phyloP scores from a whole-genome alignment of 208 protist genomes.

The Trypanosomatidae sp. region DNA sequence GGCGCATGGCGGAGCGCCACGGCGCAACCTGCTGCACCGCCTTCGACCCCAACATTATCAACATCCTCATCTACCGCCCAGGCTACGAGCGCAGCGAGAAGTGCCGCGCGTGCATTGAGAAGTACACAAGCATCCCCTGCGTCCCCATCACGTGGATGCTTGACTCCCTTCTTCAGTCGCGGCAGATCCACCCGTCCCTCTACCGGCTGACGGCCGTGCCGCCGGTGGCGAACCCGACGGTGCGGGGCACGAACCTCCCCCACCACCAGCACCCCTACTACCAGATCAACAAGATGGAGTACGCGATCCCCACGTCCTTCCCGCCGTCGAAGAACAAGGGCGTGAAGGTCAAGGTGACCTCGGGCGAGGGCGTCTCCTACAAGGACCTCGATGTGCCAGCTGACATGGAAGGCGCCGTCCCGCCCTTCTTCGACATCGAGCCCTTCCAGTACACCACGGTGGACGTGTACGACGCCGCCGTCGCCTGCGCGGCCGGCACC shows the following conservation, averaged over 20 bases:
- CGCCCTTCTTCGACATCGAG: slow-evolving; percentile 67
- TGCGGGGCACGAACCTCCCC: slow-evolving; percentile 57
- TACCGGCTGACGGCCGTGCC: slow-evolving; percentile 77
- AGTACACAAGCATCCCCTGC: slow-evolving; percentile 41
- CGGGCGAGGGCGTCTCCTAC: slow-evolving; percentile 7
- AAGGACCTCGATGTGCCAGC: slow-evolving; percentile 23
- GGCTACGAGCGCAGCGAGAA: slow-evolving; percentile 93
- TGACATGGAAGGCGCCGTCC: slow-evolving; percentile 31
- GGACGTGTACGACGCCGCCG: slow-evolving; percentile 59
- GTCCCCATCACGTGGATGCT: slow-evolving; percentile 90
- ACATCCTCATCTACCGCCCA: slow-evolving; percentile 76
- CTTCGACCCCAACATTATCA: slow-evolving; percentile 62
- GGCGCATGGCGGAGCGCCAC: slow-evolving; percentile 90
- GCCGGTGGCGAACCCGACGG: slow-evolving; percentile 66
- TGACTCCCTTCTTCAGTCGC: slow-evolving; percentile 86
- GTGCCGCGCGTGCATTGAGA: slow-evolving; percentile 68
- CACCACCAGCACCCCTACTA: slow-evolving; percentile 90
- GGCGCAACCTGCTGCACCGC: slow-evolving; percentile 63
- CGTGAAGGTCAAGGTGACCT: slow-evolving; percentile 4
- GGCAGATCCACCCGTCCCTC: slow-evolving; percentile 76
- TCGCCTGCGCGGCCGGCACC: slow-evolving; percentile 32
- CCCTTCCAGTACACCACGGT: slow-evolving; percentile 63
- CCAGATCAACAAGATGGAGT: slow-evolving; percentile 80
- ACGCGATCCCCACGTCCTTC: slow-evolving; percentile 74
- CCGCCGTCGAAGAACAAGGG: slow-evolving; percentile 23